Evolutionary conservation across 2,329 filamentous ascomycete genomes (phyloP), one percentile per base, ranked within the genome.

Genomic region (Samsoniella hepiali): DNA sequence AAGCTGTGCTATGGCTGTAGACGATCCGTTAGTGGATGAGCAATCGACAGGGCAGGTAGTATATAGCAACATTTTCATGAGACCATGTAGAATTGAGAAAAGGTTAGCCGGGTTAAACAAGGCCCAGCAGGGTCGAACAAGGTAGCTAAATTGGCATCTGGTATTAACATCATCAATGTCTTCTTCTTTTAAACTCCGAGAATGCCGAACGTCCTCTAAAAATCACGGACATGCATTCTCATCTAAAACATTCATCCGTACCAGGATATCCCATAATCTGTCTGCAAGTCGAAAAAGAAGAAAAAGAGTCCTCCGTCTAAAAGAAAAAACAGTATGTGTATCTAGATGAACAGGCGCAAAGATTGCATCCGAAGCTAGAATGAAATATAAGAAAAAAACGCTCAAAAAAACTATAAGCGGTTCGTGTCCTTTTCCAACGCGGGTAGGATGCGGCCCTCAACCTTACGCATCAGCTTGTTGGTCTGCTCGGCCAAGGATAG

Each of bases 401-500:
- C 38, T 49, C 44, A 29, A 58, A 32, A 29, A 49, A 17, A 54
- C 45, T 54, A 54, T n/a, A 56, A 36, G 57, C 65, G 63, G 56
- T 65, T 65, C 53, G 32, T 61, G 17, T 71, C 67, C 66, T 79
- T 70, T 13, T 72, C 69, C 38, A 76, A 64, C 51, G 73, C 71
- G 31, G 82, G 78, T 51, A 89, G 72, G 58, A 89, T 73, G 62
- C 76, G 80, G 51, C 75, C 72, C 77, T 99, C 95, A 40, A 96
- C 77, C 74, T 86, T 90, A 68, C 90, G 84, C 79, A 99, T 88
- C 60, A 96, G 77, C 81, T 96, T 97, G 78, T 96, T 97, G 10
- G 95, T 98, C 80, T 99, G 95, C 79, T 99, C 95, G 3, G 95
- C 95, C 72, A 99, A 81, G 67, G 88, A 95, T 68, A 99, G 84